Base-by-base conservation (phyloP, 805 yeast species). In the Saccharomycopsis fibuligera region DNA sequence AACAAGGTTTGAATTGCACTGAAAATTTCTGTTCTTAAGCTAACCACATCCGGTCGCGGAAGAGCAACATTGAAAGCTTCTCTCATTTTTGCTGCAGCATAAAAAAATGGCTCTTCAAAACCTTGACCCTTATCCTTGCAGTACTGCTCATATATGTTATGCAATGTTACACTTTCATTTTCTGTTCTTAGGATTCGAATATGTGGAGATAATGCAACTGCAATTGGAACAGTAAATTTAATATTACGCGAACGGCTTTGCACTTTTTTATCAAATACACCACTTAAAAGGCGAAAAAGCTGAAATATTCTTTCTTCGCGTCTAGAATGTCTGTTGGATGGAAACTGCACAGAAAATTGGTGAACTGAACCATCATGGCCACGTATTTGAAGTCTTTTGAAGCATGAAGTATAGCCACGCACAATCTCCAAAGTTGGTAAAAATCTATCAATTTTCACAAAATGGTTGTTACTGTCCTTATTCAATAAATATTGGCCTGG, bases 301-400 rank as follows among this genome's bases (percentile, higher is more conserved):
- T 93, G 99, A 73, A 87, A 83, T 49, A 91, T 81, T 47, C 96
- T 76, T 61, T 93, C 99, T 62, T 93, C 99, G 47, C 99, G 80
- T 62, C 99, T 84, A 58, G 96, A 87, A 60, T 91, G 96, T 57
- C 99, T 81, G 12, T 96, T 96, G 14, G 98, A 95, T 5, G 99
- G 99, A 64, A 85, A 89, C 68, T 93, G 99, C 19, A 93, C 93
- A 1, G 96, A 93, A 71, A 91, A 95, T 41, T 90, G 79, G 65
- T 91, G 96, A 47, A 84, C 64, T 54, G 86, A 78, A 56, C 98
- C 98, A 63, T 93, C 97, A 58, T 86, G 86, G 8, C 98, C 98
- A 39, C 96, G 78, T 39, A 95, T 86, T 44, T 86, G 84, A 50
- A 93, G 72, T 31, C 96, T 76, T 61, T 91, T 86, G 67, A 86